Base-by-base conservation (phyloP, 345 rosid species). In the Eutrema yunnanense region DNA sequence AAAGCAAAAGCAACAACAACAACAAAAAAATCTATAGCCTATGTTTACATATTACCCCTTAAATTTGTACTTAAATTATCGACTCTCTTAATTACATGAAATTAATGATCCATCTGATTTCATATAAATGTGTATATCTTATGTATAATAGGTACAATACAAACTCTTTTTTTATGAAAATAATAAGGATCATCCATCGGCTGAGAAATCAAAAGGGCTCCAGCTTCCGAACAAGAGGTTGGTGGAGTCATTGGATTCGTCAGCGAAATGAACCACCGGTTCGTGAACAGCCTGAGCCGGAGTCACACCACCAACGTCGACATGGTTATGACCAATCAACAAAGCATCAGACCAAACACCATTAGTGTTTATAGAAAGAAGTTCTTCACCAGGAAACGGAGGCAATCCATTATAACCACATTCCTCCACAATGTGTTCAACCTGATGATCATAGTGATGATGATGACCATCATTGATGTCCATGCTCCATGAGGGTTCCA, bases 371-470 rank as follows among this genome's bases (percentile, higher is more conserved):
- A 57, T 22, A 65, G 80, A 51, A 10, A 77, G 56, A 50, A 77
- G 76, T 63, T 77, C 80, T 71, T 77, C 80, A 65, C 80, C 80
- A 52, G 80, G 80, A 51, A 77, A 77, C 0, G 80, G 80, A 77
- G 80, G 80, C 73, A 77, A 65, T 3, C 73, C 73, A 77, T 69
- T 76, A 34, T 65, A 65, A 59, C 68, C 57, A 72, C 76, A 71
- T 71, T 65, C 80, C 36, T 77, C 63, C 10, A 77, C 80, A 71
- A 30, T 51, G 29, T 65, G 69, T 61, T 67, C 78, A 49, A 67
- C 73, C 4, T 62, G 79, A 46, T 55, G 60, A 0, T 34, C 61
- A 56, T 34, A 56, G 42, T 32, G 60, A 55, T 69, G 63, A 58
- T 66, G 57, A 61, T 70, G 67, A 48, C 41, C 48, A 57, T 71